Conservation (phyloP, 2,329 filamentous ascomycete species). For the Aspergillus tubingensis region DNA sequence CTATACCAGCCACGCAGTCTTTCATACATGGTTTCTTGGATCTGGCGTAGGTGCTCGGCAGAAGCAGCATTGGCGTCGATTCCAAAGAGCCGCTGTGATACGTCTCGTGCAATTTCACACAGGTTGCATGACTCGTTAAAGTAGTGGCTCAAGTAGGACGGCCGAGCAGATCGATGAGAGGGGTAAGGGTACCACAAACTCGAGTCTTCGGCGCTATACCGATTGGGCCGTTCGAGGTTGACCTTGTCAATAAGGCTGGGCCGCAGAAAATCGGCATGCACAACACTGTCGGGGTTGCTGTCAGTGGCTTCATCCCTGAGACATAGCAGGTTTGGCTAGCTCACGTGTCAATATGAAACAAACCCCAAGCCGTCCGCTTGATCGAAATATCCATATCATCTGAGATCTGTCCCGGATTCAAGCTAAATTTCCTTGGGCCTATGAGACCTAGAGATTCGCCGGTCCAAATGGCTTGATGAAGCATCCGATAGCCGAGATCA, state of each 20-base stretch:
- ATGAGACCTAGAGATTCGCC: conserved; percentile 37
- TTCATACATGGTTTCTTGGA: conserved; percentile 33
- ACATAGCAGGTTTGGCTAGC: conserved; percentile 13
- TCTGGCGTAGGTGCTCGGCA: conserved; percentile 19
- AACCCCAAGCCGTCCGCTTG: conserved; percentile 38
- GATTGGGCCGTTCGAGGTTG: conserved; percentile 28
- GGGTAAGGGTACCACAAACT: conserved; percentile 37
- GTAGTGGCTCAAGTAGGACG: conserved; percentile 32
- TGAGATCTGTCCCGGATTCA: conserved; percentile 26
- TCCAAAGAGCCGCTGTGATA: conserved; percentile 36
- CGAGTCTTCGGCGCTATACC: conserved; percentile 21
- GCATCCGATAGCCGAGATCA: conserved; percentile 40
- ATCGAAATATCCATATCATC: conserved; percentile 35
- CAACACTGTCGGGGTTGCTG: conserved; percentile 26
- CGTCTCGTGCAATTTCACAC: conserved; percentile 38
- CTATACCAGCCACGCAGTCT: conserved; percentile 34
- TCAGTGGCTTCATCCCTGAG: not conserved
- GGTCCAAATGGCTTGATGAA: conserved; percentile 39
- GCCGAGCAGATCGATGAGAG: conserved; percentile 30
- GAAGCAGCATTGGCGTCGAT: conserved; percentile 14
- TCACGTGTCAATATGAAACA: conserved; percentile 44
- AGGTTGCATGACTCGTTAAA: conserved; percentile 39
- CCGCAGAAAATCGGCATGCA: conserved; percentile 39
- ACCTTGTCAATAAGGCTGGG: conserved; percentile 39
- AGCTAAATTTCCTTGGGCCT: conserved; percentile 24